Base-by-base conservation (phyloP, 441 rosid species). In the Euphorbia celastroides region DNA sequence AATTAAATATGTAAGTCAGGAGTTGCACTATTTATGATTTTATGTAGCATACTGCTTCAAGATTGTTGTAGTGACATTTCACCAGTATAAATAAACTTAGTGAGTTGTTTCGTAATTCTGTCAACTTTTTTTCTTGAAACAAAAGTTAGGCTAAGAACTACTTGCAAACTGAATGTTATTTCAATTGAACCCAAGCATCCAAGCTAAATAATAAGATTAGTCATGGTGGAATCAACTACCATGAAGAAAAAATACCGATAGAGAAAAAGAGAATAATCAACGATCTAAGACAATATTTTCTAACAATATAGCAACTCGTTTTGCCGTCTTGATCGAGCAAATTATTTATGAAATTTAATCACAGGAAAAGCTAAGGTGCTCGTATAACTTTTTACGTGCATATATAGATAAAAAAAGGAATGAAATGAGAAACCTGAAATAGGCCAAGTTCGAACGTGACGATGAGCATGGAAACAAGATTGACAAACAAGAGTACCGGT, bases 401-500 rank as follows among this genome's bases (percentile, higher is more conserved):
- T n/a, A n/a, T 9, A 34, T 9, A 9, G 38, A 3, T 9, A 34
- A 34, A 34, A 34, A 34, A 9, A 4, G 38, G 4, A 34, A 34
- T 4, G 9, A 9, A 17, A 48, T 48, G 8, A 48, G 19, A 12
- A 2, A 48, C 97, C 98, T 80, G 96, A 66, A 22, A 93, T 42
- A n/a, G 97, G 88, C 77, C 84, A 75, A 67, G 90, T 69, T 66
- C 25, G 79, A 71, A 67, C 77, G 1, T 68, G 79, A 62, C 72
- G 13, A 13, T 77, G 57, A 2, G 74, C 77, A 71, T 20, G 77
- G 60, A 73, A 80, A 65, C 84, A 82, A 64, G 77, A 83, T 44
- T 90, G 70, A 50, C 95, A 90, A 59, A 83, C 71, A 70, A 90
- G 80, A 0, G 93, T 68, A 17, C 98, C 97, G 0, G 84, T 79